A percentile compares a stretch with the other conserved stretches of the same genome.
Evolutionary conservation across 1,284 basidiomycete species (phyloP).

Genomic region (Boletus smithii): DNA sequence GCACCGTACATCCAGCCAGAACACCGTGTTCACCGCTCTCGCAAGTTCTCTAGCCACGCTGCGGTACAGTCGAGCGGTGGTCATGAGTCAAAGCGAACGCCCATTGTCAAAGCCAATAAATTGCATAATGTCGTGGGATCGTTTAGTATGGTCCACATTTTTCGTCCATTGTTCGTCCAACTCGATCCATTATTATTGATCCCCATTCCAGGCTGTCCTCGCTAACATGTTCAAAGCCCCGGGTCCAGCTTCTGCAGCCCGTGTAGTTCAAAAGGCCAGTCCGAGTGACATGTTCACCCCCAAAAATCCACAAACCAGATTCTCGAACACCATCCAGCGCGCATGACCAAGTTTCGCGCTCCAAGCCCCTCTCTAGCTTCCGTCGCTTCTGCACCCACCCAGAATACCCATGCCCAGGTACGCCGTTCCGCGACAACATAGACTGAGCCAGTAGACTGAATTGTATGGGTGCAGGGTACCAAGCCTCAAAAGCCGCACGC

Average conservation of each 20-base stretch:
- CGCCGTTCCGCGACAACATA: conserved; percentile 1
- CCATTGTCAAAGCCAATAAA: conserved; percentile 12
- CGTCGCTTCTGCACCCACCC: background rate
- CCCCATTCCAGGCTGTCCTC: background rate
- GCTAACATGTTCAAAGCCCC: conserved; percentile 22
- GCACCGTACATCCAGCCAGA: background rate
- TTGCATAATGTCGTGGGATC: conserved; percentile 15
- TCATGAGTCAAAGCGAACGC: conserved; percentile 30
- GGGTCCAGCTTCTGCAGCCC: background rate
- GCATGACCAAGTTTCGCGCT: conserved; percentile 20
- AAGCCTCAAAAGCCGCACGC: conserved; percentile 11
- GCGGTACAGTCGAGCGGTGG: conserved; percentile 37
- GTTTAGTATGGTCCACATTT: conserved; percentile 13
- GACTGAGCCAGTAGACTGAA: background rate
- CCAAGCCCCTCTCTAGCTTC: conserved; percentile 22
- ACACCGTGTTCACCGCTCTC: conserved; percentile 36
- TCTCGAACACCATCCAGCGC: background rate
- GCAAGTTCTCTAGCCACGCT: conserved; percentile 43
- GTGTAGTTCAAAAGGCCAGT: conserved; percentile 19
- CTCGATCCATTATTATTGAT: background rate
- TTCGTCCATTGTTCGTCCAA: conserved; percentile 24
- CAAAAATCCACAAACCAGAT: background rate
- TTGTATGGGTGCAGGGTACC: background rate
- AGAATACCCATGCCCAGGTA: conserved; percentile 9
- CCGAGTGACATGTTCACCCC: background rate